Percentiles rank a stretch among this genome's conserved stretches.
phyloP scores from a whole-genome alignment of 805 yeast species.

The Schwanniomyces polymorphus region DNA sequence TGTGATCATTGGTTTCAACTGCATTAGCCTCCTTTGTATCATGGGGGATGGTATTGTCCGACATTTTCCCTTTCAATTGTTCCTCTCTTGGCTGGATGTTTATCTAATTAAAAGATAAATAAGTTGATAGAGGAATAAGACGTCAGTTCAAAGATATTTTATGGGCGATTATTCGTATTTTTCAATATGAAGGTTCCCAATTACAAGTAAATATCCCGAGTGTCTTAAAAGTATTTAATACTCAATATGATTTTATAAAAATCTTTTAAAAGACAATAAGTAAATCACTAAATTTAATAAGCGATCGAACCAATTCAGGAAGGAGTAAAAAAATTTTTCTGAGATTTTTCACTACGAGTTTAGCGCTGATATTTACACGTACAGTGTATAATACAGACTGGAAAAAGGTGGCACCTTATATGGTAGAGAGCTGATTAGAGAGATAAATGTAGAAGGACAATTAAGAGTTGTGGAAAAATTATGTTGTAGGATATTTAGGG shows the following conservation, averaged over 20 bases:
- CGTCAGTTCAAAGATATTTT: background rate
- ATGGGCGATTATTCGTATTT: background rate
- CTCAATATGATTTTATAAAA: background rate
- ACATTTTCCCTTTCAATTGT: slow-evolving; percentile 8
- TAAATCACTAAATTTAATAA: slow-evolving; percentile 1
- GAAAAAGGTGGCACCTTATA: background rate
- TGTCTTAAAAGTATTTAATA: background rate
- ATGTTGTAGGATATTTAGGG: too few relatives aligned
- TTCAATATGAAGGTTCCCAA: slow-evolving; percentile 2
- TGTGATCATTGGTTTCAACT: background rate
- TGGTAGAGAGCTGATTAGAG: background rate
- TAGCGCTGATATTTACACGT: slow-evolving; percentile 4
- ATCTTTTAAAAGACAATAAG: background rate
- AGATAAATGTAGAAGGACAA: background rate
- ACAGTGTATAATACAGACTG: background rate
- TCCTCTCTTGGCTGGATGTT: background rate
- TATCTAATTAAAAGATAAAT: background rate
- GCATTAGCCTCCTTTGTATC: slow-evolving; percentile 3
- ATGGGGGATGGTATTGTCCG: slow-evolving; percentile 14
- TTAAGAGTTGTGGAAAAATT: too few relatives aligned
- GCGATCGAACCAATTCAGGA: background rate
- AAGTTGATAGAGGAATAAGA: background rate
- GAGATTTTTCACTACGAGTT: background rate
- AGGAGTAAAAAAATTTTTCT: slow-evolving; percentile 2
- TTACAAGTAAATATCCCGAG: slow-evolving; percentile 1